Percentiles rank a stretch among this genome's conserved stretches.
Evolutionary conservation across 1,284 basidiomycete genomes (phyloP).

Genomic region (Moesziomyces sp.): DNA sequence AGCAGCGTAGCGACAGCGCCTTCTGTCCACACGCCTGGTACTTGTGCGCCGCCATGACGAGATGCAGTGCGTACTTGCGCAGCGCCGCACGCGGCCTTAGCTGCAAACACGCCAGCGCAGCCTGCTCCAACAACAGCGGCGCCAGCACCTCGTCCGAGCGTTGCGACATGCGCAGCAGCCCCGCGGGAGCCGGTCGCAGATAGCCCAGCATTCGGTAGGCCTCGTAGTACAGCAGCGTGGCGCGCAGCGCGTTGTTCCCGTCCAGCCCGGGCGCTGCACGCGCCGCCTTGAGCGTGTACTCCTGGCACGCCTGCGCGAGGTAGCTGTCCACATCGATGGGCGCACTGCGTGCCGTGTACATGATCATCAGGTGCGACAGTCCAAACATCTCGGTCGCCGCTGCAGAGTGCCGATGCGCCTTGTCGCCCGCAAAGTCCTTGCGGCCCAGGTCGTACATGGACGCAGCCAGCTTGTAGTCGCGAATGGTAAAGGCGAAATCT

Average conservation of each 20-base stretch:
- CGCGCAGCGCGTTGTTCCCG: slow-evolving; percentile 47
- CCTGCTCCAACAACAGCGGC: slow-evolving; percentile 72
- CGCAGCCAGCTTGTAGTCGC: slow-evolving; percentile 86
- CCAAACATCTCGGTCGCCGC: slow-evolving; percentile 65
- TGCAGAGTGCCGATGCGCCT: slow-evolving; percentile 55
- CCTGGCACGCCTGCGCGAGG: slow-evolving; percentile 46
- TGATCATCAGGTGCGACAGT: slow-evolving; percentile 55
- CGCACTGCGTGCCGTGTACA: slow-evolving; percentile 32
- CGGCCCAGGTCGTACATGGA: slow-evolving; percentile 85
- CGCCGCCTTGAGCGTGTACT: slow-evolving; percentile 19
- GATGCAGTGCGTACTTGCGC: slow-evolving; percentile 70
- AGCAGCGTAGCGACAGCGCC: slow-evolving; percentile 46
- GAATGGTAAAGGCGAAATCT: slow-evolving; percentile 91
- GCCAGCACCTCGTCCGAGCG: slow-evolving; percentile 70
- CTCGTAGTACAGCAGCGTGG: slow-evolving; percentile 60
- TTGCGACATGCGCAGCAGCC: slow-evolving; percentile 50
- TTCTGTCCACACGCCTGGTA: slow-evolving; percentile 72
- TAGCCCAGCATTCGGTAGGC: slow-evolving; percentile 48
- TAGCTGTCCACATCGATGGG: slow-evolving; percentile 57
- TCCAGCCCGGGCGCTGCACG: slow-evolving; percentile 13
- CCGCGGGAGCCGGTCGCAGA: slow-evolving; percentile 44
- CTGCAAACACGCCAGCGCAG: slow-evolving; percentile 69
- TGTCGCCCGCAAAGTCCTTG: slow-evolving; percentile 65
- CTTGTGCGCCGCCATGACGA: slow-evolving; percentile 71
- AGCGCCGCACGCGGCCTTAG: slow-evolving; percentile 60